These are phyloP conservation scores for Angomonas desouzai DNA, from an alignment of 208 protist species.

Conservation along the genomic window DNA sequence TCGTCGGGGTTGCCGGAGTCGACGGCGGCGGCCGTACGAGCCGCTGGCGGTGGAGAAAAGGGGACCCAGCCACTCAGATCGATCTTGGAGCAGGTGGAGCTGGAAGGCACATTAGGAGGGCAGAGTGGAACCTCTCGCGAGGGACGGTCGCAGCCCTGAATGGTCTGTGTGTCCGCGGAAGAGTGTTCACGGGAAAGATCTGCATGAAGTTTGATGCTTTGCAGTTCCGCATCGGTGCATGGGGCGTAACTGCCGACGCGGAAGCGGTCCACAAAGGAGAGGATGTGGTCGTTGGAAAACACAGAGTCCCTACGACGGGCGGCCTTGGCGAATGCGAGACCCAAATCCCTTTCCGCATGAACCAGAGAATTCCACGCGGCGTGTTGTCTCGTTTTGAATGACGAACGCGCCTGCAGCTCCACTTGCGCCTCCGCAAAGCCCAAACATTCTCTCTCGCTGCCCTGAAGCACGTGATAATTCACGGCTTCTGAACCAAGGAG, in stretches of 20 bases:
- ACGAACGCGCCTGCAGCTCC: constrained; percentile 41
- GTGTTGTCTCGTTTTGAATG: constrained; percentile 31
- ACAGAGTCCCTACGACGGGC: constrained; percentile 36
- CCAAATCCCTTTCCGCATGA: constrained; percentile 42
- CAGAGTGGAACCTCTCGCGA: constrained; percentile 15
- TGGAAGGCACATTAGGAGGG: constrained; percentile 11
- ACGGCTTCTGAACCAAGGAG: constrained; percentile 59
- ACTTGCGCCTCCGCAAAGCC: constrained; percentile 77
- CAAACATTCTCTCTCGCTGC: constrained; percentile 60
- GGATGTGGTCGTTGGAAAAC: constrained; percentile 37
- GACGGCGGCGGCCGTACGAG: constrained; percentile 16
- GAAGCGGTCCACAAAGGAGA: constrained; percentile 49
- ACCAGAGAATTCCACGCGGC: constrained; percentile 75
- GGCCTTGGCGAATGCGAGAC: constrained; percentile 61
- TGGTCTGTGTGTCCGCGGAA: constrained; percentile 24
- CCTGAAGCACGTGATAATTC: constrained; percentile 60
- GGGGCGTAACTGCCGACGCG: constrained; percentile 71
- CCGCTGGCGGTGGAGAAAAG: not conserved
- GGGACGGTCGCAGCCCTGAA: not conserved
- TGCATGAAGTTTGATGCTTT: constrained; percentile 51
- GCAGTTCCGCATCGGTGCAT: constrained; percentile 37
- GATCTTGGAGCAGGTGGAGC: not conserved
- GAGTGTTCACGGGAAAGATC: constrained; percentile 44
- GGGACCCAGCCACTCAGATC: constrained; percentile 16
- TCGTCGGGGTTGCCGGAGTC: constrained; percentile 40